Evolutionary conservation across 148 eudicot genomes (phyloP).

Genomic region (Vaccinium macrocarpon): DNA sequence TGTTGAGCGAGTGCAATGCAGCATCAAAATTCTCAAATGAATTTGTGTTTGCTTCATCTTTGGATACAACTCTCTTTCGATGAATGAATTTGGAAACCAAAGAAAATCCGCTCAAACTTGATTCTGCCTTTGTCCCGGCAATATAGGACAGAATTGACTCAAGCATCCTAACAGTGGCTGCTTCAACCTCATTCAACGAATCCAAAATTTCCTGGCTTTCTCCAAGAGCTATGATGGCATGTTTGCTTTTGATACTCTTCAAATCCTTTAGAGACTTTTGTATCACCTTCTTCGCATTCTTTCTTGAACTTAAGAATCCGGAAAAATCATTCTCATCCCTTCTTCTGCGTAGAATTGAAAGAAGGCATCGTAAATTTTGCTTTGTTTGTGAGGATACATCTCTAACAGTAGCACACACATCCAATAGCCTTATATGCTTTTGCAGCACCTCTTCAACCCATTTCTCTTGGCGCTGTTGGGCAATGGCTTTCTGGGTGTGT

Average conservation of each 20-base stretch:
- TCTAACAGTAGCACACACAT: background rate
- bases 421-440: background rate
- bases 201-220: background rate
- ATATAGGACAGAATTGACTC: slow-evolving; percentile 21
- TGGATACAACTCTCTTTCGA: background rate
- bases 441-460: slow-evolving; percentile 17
- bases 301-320: background rate
- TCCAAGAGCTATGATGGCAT: background rate
- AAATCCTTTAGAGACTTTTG: slow-evolving; percentile 1
- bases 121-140: slow-evolving; percentile 10
- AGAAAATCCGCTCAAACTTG: background rate
- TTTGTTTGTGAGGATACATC: slow-evolving; percentile 24
- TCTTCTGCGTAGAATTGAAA: slow-evolving; percentile 3
- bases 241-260: slow-evolving; percentile 3
- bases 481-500: slow-evolving; percentile 18
- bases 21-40: slow-evolving; percentile 33
- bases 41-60: slow-evolving; percentile 9
- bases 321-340: background rate
- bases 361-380: slow-evolving; percentile 8
- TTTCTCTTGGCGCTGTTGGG: slow-evolving; percentile 9
- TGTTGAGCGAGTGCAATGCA: slow-evolving; percentile 19
- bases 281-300: slow-evolving; percentile 2
- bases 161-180: slow-evolving; percentile 16
- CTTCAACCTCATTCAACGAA: slow-evolving; percentile 24
- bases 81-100: slow-evolving; percentile 6